Percentiles rank a stretch among this genome's conserved stretches.
These are phyloP conservation scores for Penicillium argentinense DNA, from an alignment of 495 filamentous ascomycete species.

Conservation along the genomic window DNA sequence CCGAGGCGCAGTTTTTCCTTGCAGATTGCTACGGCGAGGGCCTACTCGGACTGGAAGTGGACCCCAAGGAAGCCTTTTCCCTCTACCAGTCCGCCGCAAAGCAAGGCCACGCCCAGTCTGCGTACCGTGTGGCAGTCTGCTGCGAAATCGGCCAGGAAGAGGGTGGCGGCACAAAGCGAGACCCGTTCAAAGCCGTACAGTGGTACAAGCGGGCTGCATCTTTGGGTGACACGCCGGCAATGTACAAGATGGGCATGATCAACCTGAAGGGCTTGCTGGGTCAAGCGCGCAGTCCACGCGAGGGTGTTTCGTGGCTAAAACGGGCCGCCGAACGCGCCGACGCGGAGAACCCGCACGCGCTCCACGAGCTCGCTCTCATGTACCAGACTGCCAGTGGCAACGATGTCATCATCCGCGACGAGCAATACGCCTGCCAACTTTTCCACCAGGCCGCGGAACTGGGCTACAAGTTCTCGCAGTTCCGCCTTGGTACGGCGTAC, in stretches of 20 bases:
- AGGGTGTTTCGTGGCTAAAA: conserved; percentile 89
- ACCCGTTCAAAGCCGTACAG: conserved; percentile 90
- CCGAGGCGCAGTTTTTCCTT: conserved; percentile 91
- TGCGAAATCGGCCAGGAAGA: conserved; percentile 96
- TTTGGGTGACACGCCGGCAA: conserved; percentile 85
- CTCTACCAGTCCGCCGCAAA: conserved; percentile 95
- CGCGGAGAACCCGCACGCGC: conserved; percentile 86
- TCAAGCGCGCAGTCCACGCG: conserved; percentile 77
- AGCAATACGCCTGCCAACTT: conserved; percentile 71
- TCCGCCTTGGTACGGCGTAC: conserved; percentile 79
- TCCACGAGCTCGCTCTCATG: conserved; percentile 87
- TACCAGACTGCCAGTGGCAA: conserved; percentile 71
- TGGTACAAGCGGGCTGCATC: conserved; percentile 95
- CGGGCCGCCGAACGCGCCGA: conserved; percentile 88
- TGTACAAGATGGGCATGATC: conserved; percentile 99
- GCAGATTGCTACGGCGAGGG: conserved; percentile 89
- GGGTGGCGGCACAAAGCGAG: conserved; percentile 85
- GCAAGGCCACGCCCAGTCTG: conserved; percentile 76
- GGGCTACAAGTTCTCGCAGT: conserved; percentile 94
- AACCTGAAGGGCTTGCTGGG: conserved; percentile 90
- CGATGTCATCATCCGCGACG: conserved; percentile 75
- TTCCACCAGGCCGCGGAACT: conserved; percentile 88
- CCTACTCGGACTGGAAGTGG: conserved; percentile 63
- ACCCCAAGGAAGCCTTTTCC: conserved; percentile 86
- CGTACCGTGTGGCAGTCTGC: conserved; percentile 94